These are phyloP conservation scores for Waltergamsia citrina DNA, from an alignment of 2,329 filamentous ascomycete genomes.

Conservation along the genomic window DNA sequence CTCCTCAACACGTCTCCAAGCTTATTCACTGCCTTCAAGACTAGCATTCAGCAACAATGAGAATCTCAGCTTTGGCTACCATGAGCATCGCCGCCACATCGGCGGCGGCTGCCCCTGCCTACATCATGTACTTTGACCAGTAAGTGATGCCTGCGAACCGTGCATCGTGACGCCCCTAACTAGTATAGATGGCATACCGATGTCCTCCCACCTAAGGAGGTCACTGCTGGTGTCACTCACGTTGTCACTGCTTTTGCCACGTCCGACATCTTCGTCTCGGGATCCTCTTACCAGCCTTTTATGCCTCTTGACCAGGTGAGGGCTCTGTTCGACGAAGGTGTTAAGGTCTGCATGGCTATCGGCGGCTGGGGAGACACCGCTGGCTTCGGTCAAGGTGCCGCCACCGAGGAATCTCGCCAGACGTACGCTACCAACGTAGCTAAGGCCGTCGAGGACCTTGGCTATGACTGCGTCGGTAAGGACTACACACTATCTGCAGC, in stretches of 20 bases:
- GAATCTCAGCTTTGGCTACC: conserved; percentile 6
- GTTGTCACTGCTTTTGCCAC: conserved; percentile 46
- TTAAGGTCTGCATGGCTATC: conserved; percentile 54
- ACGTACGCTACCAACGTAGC: conserved; percentile 49
- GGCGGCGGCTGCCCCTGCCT: conserved; percentile 13
- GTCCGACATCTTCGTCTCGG: conserved; percentile 35
- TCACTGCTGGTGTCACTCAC: conserved; percentile 38
- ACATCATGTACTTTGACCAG: conserved; percentile 36
- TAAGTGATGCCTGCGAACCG: conserved; percentile 14
- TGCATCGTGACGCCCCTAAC: conserved; percentile 4
- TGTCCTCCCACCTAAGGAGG: conserved; percentile 21
- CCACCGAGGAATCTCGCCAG: conserved; percentile 33
- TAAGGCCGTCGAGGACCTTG: conserved; percentile 39
- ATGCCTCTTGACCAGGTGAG: conserved; percentile 40
- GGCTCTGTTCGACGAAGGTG: conserved; percentile 37
- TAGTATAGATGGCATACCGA: conserved; percentile 17
- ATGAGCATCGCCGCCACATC: conserved; percentile 10
- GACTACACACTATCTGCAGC: conserved; percentile 4
- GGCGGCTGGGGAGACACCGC: conserved; percentile 56
- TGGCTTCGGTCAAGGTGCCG: conserved; percentile 43
- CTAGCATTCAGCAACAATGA: too few species aligned
- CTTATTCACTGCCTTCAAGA: too few species aligned
- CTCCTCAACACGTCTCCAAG: too few species aligned
- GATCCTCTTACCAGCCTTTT: conserved; percentile 39
- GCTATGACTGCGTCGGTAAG: conserved; percentile 51